These are phyloP conservation scores for Salvia sclarea DNA, from an alignment of 305 asterid genomes.

Conservation along the genomic window DNA sequence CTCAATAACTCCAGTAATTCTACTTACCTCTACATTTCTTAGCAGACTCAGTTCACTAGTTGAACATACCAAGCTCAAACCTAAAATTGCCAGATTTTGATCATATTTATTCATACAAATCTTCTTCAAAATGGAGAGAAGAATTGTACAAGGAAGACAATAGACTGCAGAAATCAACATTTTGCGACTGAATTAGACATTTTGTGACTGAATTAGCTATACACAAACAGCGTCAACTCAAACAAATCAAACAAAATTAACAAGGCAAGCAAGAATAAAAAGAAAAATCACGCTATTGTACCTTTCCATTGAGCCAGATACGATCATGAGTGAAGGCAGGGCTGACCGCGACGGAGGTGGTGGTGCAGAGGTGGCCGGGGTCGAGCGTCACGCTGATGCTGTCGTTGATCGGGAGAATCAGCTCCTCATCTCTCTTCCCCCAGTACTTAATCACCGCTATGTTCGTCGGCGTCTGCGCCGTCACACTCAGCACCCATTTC, in stretches of 20 bases:
- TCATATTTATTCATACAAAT: too few relatives aligned
- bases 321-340: slow-evolving; percentile 76
- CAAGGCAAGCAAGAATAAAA: neutral
- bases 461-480: slow-evolving; percentile 97
- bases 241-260: neutral
- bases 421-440: slow-evolving; percentile 87
- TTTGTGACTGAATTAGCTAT: neutral
- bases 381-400: slow-evolving; percentile 97
- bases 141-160: neutral
- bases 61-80: neutral
- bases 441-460: slow-evolving; percentile 97
- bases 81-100: neutral
- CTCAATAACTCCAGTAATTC: neutral
- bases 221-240: neutral
- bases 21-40: neutral
- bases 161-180: neutral
- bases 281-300: slow-evolving; percentile 23
- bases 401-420: slow-evolving; percentile 85
- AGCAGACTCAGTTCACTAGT: slow-evolving; percentile 5
- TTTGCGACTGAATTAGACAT: neutral
- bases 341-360: slow-evolving; percentile 97
- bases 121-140: too few relatives aligned
- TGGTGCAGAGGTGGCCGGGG: slow-evolving; percentile 95
- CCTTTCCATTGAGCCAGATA: slow-evolving; percentile 98
- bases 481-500: slow-evolving; percentile 68